Evolutionary conservation across 768 basidiomycete genomes (phyloP).

Genomic region (Phlegmacium glaucopus): DNA sequence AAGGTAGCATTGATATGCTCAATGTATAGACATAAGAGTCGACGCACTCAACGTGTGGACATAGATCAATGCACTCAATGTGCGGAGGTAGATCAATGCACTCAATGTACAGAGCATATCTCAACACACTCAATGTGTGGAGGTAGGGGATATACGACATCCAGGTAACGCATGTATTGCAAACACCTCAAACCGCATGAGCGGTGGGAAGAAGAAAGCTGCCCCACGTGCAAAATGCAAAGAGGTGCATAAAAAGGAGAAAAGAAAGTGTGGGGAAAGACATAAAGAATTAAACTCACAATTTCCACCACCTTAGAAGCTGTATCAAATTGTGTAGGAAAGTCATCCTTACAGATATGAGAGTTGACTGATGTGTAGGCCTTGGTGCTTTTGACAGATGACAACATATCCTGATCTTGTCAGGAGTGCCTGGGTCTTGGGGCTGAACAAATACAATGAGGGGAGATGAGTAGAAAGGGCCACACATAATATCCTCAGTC

Average conservation of each 20-base stretch:
- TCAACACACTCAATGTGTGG: too few relatives aligned
- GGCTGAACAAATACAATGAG: slow-evolving; percentile 22
- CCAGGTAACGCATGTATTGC: too few relatives aligned
- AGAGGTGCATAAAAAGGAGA: neutral
- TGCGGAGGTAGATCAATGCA: too few relatives aligned
- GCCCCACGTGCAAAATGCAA: neutral
- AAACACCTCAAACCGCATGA: too few relatives aligned
- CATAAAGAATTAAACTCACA: slow-evolving; percentile 10
- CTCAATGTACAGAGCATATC: too few relatives aligned
- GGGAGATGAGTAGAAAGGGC: slow-evolving; percentile 27
- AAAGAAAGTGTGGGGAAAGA: neutral
- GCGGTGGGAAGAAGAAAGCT: neutral
- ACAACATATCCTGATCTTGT: slow-evolving; percentile 24
- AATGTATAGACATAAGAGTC: too few relatives aligned
- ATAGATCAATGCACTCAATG: too few relatives aligned
- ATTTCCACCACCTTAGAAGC: slow-evolving; percentile 18
- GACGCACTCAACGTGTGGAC: too few relatives aligned
- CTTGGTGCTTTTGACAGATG: slow-evolving; percentile 23
- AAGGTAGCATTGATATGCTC: too few relatives aligned
- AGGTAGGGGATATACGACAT: too few relatives aligned
- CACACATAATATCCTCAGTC: slow-evolving; percentile 18
- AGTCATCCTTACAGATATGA: slow-evolving; percentile 20
- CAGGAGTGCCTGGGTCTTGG: slow-evolving; percentile 20
- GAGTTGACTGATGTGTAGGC: slow-evolving; percentile 19
- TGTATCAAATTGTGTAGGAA: slow-evolving; percentile 25